Conservation (phyloP, 305 asterid genomes). For the Plantago coronopus region DNA sequence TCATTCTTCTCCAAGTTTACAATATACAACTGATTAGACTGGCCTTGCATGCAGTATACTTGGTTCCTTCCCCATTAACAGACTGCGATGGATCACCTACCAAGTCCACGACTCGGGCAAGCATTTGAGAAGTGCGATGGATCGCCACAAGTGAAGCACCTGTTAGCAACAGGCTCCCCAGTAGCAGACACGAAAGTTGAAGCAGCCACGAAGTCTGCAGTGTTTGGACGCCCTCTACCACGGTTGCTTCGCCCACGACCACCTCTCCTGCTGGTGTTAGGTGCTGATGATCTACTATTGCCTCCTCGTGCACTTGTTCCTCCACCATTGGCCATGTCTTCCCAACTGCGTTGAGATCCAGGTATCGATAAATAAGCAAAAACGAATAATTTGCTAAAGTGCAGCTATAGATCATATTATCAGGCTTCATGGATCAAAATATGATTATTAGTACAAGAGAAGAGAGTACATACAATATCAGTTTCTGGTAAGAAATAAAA, state of each 20-base stretch:
- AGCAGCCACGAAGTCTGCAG: conserved; percentile 60
- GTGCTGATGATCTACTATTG: conserved; percentile 30
- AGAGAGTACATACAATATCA: no score
- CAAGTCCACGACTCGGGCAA: conserved; percentile 81
- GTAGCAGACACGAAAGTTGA: conserved; percentile 70
- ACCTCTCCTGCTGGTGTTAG: conserved; percentile 50
- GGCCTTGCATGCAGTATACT: not conserved
- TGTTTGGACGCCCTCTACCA: conserved; percentile 34
- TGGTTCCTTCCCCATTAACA: no score
- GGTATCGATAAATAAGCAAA: no score
- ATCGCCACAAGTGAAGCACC: conserved; percentile 90
- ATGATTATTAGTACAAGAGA: no score
- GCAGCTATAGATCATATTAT: no score
- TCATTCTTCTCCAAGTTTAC: not conserved
- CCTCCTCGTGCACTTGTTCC: conserved; percentile 39
- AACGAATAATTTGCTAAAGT: no score
- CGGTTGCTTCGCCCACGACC: conserved; percentile 46
- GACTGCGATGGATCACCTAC: conserved; percentile 23
- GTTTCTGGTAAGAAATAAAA: not conserved
- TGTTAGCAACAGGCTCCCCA: conserved; percentile 78
- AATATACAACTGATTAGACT: not conserved
- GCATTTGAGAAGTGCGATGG: conserved; percentile 81
- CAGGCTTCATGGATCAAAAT: no score
- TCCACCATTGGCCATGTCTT: conserved; percentile 48
- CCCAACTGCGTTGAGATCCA: conserved; percentile 58